Conservation (phyloP, 2,329 filamentous ascomycete genomes). For the Colletotrichum limetticola region DNA sequence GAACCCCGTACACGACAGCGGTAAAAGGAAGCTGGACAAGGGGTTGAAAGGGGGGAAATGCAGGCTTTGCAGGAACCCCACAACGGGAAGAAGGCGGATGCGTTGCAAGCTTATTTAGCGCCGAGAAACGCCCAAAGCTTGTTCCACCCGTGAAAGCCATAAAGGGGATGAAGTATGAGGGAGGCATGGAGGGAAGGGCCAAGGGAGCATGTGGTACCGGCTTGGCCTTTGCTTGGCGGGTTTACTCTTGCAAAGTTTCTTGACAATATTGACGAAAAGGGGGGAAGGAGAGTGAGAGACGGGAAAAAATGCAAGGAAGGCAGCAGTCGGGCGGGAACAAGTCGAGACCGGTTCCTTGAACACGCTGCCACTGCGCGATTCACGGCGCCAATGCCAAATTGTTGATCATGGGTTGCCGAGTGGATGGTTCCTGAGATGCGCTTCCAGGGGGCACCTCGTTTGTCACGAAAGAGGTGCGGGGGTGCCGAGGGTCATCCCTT, state of each 20-base stretch:
- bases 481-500: neutral
- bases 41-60: neutral
- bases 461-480: neutral
- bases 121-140: neutral
- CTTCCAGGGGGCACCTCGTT: neutral
- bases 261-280: neutral
- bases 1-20: neutral
- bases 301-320: too few relatives aligned
- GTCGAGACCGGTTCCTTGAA: neutral
- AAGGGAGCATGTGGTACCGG: neutral
- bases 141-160: too few relatives aligned
- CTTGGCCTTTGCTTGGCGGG: neutral
- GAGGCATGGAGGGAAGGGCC: neutral
- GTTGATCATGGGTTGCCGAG: neutral
- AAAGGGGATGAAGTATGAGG: too few relatives aligned
- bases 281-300: too few relatives aligned
- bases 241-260: neutral
- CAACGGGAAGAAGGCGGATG: neutral
- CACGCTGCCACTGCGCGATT: neutral
- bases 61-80: too few relatives aligned
- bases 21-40: neutral
- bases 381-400: neutral
- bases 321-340: too few relatives aligned
- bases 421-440: neutral
- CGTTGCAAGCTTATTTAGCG: neutral